These are phyloP conservation scores for Annulohypoxylon stygium DNA, from an alignment of 495 filamentous ascomycete species.

Conservation along the genomic window DNA sequence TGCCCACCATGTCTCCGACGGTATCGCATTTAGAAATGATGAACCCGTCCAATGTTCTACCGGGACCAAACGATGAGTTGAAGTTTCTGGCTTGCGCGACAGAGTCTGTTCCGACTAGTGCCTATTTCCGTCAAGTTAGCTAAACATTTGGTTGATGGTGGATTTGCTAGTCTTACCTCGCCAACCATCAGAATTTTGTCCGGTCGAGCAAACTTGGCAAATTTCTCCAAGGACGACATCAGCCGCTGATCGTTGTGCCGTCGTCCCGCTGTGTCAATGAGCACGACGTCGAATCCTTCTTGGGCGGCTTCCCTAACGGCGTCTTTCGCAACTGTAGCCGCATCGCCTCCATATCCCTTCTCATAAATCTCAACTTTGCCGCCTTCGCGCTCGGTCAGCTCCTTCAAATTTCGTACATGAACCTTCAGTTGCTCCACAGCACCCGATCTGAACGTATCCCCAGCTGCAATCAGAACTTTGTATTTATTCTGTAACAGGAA, in stretches of 20 bases:
- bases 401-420: constrained; percentile 89
- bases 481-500: constrained; percentile 97
- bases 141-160: background rate
- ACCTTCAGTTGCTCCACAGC: constrained; percentile 97
- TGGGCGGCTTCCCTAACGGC: constrained; percentile 82
- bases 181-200: constrained; percentile 99
- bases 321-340: constrained; percentile 93
- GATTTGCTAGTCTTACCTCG: constrained; percentile 65
- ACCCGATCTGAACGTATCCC: constrained; percentile 96
- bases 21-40: constrained; percentile 99
- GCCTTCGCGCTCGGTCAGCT: constrained; percentile 83
- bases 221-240: constrained; percentile 96
- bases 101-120: constrained; percentile 92
- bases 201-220: constrained; percentile 92
- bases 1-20: constrained; percentile 98
- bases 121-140: constrained; percentile 58
- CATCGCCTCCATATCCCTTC: constrained; percentile 97
- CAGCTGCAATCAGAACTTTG: constrained; percentile 93
- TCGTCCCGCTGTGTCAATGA: constrained; percentile 96
- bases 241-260: constrained; percentile 95
- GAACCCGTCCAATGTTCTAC: constrained; percentile 87
- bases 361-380: constrained; percentile 92
- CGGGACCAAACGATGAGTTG: constrained; percentile 88
- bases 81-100: constrained; percentile 97
- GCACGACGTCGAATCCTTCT: constrained; percentile 87